Base-by-base conservation (phyloP, 208 protist species). In the Acanthamoeba culbertsoni region DNA sequence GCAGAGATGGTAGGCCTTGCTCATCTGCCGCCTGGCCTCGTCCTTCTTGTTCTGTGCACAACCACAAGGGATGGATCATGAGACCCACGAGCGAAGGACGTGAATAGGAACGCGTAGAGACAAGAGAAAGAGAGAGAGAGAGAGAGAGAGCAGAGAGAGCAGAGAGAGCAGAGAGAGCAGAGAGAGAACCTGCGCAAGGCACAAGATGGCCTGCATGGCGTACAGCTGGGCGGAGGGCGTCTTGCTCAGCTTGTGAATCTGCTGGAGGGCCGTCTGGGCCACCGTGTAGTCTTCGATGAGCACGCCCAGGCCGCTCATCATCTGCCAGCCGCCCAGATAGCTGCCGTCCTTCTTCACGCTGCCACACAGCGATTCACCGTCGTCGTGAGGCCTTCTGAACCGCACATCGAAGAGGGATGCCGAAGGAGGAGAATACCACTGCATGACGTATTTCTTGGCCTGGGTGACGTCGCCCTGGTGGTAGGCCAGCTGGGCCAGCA, bases 381-480 rank as follows among this genome's bases (percentile, higher is more conserved):
- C 10, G 8, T 14, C 16, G 37, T 48, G 42, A 42, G 57, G 10
- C n/a, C 2, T 68, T 5, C n/a, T 7, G 6, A n/a, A 63, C 55
- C 23, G 31, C 12, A 5, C 43, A 4, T 31, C 16, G 68, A 4
- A 46, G 4, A 7, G 40, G 35, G 12, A 31, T 31, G 71, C 71
- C 35, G 35, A 73, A 37, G 63, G 10, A 1, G 12, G n/a, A 23
- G 1, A 16, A 23, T 86, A 90, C 82, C 82, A 90, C 43, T 90
- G 82, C 46, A 90, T 65, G 55, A 90, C 55, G 82, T 68, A 90
- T 62, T 65, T 37, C 55, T 90, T 90, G 82, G 82, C 82, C 31
- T 59, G 53, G 1, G 35, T 43, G 53, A 90, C 23, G 42, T 90
- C 55, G 82, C 55, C 53, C 14, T 65, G 82, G 31, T 90, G 55